These are phyloP conservation scores for Adansonia gregorii DNA, from an alignment of 441 rosid species.

Conservation along the genomic window DNA sequence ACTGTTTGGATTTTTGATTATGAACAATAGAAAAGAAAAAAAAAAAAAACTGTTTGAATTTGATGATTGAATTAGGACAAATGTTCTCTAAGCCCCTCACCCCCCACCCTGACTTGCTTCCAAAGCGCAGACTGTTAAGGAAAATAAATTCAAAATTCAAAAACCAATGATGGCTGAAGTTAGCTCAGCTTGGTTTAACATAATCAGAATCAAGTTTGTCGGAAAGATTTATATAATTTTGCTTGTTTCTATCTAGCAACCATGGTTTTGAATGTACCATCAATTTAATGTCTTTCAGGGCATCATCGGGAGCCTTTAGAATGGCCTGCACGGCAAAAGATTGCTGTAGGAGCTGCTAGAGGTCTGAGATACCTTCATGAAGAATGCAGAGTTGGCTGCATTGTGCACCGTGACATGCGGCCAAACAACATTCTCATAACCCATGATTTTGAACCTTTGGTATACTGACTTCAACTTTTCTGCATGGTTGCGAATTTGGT, in stretches of 20 bases:
- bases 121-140: neutral
- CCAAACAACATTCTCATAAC: conserved; percentile 98
- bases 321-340: conserved; percentile 94
- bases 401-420: conserved; percentile 98
- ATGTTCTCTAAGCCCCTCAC: neutral
- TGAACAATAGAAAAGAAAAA: too few relatives aligned
- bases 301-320: conserved; percentile 60
- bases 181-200: neutral
- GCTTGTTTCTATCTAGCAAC: neutral
- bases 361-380: conserved; percentile 98
- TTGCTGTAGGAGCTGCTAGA: conserved; percentile 98
- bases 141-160: neutral
- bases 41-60: neutral
- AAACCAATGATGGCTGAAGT: neutral
- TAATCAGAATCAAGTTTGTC: neutral
- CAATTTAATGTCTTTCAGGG: conserved; percentile 48
- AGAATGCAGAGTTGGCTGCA: conserved; percentile 99
- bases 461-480: conserved; percentile 33
- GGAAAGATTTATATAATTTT: neutral
- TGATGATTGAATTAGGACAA: neutral
- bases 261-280: neutral
- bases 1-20: neutral
- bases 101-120: neutral
- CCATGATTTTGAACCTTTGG: conserved; percentile 98
- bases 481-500: neutral